Evolutionary conservation across 2,329 filamentous ascomycete species (phyloP).

Genomic region (Rhexocercosporidium sp.): DNA sequence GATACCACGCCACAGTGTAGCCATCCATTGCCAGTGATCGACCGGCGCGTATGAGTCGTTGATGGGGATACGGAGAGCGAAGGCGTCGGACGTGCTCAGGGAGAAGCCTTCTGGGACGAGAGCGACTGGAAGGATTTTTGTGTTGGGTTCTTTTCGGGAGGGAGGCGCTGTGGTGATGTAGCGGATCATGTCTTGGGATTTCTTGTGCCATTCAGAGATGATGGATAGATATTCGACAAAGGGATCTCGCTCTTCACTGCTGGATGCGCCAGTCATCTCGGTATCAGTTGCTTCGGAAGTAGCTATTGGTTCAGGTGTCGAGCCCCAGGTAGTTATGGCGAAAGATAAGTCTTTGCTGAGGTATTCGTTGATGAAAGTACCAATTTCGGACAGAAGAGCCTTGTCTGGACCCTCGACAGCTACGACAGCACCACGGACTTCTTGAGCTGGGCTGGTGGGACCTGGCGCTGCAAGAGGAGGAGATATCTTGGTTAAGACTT

Average conservation of each 20-base stretch:
- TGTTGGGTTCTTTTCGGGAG: slow-evolving; percentile 31
- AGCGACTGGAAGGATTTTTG: slow-evolving; percentile 65
- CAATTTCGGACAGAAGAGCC: slow-evolving; percentile 58
- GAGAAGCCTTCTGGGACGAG: slow-evolving; percentile 81
- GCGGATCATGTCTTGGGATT: slow-evolving; percentile 71
- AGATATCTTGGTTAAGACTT: slow-evolving; percentile 76
- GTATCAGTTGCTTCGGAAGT: slow-evolving; percentile 15
- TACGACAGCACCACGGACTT: slow-evolving; percentile 77
- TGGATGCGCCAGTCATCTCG: slow-evolving; percentile 28
- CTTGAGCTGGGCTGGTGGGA: slow-evolving; percentile 43
- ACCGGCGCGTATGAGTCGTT: slow-evolving; percentile 76
- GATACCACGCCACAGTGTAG: slow-evolving; percentile 87
- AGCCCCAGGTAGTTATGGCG: slow-evolving; percentile 38
- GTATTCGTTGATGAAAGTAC: slow-evolving; percentile 59
- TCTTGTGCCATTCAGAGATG: slow-evolving; percentile 76
- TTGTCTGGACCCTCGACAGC: slow-evolving; percentile 77
- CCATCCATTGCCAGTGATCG: slow-evolving; percentile 99
- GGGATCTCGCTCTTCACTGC: slow-evolving; percentile 40
- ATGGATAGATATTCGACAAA: slow-evolving; percentile 68
- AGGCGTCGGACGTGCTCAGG: slow-evolving; percentile 77
- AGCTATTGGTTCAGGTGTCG: background rate
- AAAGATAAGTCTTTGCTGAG: slow-evolving; percentile 38
- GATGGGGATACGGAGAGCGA: slow-evolving; percentile 75
- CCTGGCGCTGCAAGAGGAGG: slow-evolving; percentile 61
- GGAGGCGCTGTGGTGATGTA: slow-evolving; percentile 52